Percentiles rank a stretch among this genome's conserved stretches.
Evolutionary conservation across 2,329 filamentous ascomycete species (phyloP).

Genomic region (Cercospora zeina): DNA sequence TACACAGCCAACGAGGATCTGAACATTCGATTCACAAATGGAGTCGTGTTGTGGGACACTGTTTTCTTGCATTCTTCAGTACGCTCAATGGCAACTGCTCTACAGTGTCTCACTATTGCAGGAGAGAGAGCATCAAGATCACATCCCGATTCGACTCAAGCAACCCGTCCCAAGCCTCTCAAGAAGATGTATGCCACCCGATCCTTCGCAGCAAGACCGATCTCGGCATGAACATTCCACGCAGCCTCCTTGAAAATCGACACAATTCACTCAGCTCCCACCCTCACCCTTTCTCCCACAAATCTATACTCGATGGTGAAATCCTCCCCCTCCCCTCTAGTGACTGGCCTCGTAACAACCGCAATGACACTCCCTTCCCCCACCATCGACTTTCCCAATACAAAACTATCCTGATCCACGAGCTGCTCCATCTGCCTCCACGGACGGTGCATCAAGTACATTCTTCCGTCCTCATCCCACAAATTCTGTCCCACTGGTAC

Average conservation of each 20-base stretch:
- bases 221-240: not conserved
- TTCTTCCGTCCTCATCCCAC: constrained; percentile 6
- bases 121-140: too few species aligned
- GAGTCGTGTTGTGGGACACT: not conserved
- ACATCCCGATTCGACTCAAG: too few species aligned
- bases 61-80: not conserved
- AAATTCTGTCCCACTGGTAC: not conserved
- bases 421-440: constrained; percentile 1
- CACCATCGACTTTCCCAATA: not conserved
- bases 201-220: not conserved
- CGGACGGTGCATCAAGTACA: constrained; percentile 7
- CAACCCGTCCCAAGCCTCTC: too few species aligned
- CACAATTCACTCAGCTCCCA: not conserved
- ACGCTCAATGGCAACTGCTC: too few species aligned
- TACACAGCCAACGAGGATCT: not conserved
- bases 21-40: not conserved
- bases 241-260: not conserved
- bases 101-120: too few species aligned
- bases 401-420: not conserved
- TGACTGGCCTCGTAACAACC: not conserved
- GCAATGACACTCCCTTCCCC: not conserved
- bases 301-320: constrained; percentile 5
- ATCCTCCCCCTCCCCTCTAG: not conserved
- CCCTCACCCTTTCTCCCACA: not conserved
- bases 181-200: too few species aligned